A percentile compares a stretch with the other conserved stretches of the same genome.
Evolutionary conservation across 805 yeast genomes (phyloP).

Genomic region (Candida montana): DNA sequence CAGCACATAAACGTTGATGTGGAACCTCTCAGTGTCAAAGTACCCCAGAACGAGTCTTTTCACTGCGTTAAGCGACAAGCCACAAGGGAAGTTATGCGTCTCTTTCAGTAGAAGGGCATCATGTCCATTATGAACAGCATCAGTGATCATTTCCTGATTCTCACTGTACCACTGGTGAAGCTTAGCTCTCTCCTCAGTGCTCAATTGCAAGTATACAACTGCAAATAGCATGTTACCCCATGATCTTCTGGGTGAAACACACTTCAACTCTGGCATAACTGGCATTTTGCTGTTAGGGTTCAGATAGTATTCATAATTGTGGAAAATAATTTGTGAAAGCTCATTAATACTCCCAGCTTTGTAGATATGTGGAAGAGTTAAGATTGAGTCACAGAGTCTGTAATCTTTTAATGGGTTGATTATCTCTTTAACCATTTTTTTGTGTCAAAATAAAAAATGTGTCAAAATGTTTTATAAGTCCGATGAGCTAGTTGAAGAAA

Average conservation of each 20-base stretch:
- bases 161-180: constrained; percentile 2
- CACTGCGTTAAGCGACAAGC: neutral
- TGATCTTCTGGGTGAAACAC: constrained; percentile 2
- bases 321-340: no score
- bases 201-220: neutral
- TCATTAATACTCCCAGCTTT: no score
- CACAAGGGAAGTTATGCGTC: neutral
- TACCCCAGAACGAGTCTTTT: neutral
- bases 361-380: no score
- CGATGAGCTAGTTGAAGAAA: no score
- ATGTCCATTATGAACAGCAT: neutral
- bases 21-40: constrained; percentile 6
- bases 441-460: no score
- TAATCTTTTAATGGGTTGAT: no score
- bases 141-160: neutral
- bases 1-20: constrained; percentile 2
- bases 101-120: neutral
- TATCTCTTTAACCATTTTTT: no score
- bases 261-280: neutral
- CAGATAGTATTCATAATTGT: neutral
- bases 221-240: constrained; percentile 6
- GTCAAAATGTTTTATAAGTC: no score
- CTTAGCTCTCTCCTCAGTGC: neutral
- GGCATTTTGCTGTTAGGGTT: neutral
- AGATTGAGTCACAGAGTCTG: no score